These are phyloP conservation scores for Vinca minor DNA, from an alignment of 257 asterid species.

Conservation along the genomic window DNA sequence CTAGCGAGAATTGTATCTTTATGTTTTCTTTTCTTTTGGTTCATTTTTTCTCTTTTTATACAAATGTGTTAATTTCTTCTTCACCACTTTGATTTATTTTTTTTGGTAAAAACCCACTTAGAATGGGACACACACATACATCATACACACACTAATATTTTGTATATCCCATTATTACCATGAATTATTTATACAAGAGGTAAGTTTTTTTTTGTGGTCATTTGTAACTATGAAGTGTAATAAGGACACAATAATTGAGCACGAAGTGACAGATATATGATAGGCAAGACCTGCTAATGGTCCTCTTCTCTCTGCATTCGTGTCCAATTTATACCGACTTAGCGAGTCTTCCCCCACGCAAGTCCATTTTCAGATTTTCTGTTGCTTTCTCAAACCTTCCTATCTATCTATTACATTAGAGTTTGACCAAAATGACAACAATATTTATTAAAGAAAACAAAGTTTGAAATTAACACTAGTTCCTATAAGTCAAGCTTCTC, in stretches of 20 bases:
- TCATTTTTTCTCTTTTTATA: neutral
- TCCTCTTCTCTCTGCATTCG: too few species aligned
- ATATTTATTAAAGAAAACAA: too few species aligned
- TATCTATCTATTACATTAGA: too few species aligned
- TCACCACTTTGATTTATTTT: neutral
- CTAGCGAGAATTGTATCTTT: too few species aligned
- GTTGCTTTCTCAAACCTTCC: neutral
- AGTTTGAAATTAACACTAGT: neutral
- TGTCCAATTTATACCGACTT: neutral
- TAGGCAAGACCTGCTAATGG: slow-evolving; percentile 23
- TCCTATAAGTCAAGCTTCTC: too few species aligned
- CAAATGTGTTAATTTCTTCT: neutral
- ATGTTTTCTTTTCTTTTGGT: neutral
- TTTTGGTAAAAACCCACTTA: neutral
- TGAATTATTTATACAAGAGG: neutral
- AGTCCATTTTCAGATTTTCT: neutral
- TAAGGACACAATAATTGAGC: slow-evolving; percentile 19
- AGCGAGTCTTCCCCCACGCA: neutral
- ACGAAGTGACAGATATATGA: neutral
- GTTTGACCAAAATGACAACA: too few species aligned
- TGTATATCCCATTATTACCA: neutral
- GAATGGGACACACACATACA: neutral
- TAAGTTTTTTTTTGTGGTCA: too few species aligned
- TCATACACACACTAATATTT: too few species aligned
- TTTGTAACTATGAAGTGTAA: neutral